Evolutionary conservation across 441 rosid genomes (phyloP).

Genomic region (Omphalea diandra): DNA sequence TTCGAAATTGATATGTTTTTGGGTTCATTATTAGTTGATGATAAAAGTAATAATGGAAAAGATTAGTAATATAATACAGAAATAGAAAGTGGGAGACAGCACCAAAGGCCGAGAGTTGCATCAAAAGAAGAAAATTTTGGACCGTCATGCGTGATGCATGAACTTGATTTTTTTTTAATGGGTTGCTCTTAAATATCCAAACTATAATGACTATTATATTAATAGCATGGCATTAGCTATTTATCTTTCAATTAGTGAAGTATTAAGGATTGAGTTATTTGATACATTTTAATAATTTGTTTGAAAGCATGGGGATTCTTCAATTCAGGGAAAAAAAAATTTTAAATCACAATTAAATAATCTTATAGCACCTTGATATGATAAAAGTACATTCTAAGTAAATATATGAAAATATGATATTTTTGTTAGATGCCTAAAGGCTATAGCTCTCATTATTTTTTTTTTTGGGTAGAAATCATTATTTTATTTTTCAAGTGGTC

Average conservation of each 20-base stretch:
- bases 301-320: no score
- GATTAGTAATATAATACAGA: background rate
- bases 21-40: background rate
- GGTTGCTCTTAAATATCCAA: background rate
- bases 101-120: conserved; percentile 7
- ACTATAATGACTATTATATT: background rate
- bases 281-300: no score
- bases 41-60: background rate
- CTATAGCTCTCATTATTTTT: background rate
- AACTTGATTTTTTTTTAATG: no score
- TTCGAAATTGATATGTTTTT: background rate
- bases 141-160: background rate
- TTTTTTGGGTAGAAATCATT: no score
- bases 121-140: conserved; percentile 1
- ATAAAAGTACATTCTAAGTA: no score
- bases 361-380: no score
- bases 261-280: no score
- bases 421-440: background rate
- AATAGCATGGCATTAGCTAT: background rate
- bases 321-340: no score
- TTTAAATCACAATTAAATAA: no score
- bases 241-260: background rate
- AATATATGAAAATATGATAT: no score
- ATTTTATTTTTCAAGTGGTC: background rate
- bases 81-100: conserved; percentile 19